Percentiles rank a stretch among this genome's conserved stretches.
Conservation (phyloP, 148 eudicot species). For the Oxyria digyna region DNA sequence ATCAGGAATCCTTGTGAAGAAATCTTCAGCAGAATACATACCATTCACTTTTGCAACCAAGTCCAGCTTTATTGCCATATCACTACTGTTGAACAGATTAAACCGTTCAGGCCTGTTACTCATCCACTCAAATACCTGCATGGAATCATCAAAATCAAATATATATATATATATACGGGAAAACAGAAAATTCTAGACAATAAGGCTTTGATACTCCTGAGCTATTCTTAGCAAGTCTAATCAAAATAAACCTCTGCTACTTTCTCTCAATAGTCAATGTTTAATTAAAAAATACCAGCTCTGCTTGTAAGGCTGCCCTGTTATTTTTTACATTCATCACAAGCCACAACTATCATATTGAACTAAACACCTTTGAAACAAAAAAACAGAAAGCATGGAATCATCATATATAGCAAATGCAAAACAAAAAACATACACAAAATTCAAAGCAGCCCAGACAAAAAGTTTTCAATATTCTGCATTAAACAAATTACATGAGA, state of each 20-base stretch:
- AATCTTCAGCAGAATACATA: constrained; percentile 61
- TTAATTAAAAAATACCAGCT: too few relatives aligned
- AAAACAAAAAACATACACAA: too few relatives aligned
- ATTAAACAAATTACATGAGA: neutral
- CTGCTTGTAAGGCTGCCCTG: too few relatives aligned
- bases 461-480: too few relatives aligned
- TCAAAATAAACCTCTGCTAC: neutral
- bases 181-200: too few relatives aligned
- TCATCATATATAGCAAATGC: neutral
- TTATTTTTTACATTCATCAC: too few relatives aligned
- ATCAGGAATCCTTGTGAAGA: constrained; percentile 51
- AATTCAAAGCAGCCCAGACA: too few relatives aligned
- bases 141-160: neutral
- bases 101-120: constrained; percentile 48
- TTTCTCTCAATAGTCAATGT: too few relatives aligned
- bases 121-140: constrained; percentile 91
- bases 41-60: constrained; percentile 73
- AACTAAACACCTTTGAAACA: too few relatives aligned
- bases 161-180: too few relatives aligned
- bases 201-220: neutral
- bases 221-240: neutral
- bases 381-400: too few relatives aligned
- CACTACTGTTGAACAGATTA: constrained; percentile 43
- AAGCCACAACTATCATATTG: too few relatives aligned
- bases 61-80: constrained; percentile 73